Evolutionary conservation across 208 protist genomes (phyloP).

Genomic region (Trypanosoma congolense): DNA sequence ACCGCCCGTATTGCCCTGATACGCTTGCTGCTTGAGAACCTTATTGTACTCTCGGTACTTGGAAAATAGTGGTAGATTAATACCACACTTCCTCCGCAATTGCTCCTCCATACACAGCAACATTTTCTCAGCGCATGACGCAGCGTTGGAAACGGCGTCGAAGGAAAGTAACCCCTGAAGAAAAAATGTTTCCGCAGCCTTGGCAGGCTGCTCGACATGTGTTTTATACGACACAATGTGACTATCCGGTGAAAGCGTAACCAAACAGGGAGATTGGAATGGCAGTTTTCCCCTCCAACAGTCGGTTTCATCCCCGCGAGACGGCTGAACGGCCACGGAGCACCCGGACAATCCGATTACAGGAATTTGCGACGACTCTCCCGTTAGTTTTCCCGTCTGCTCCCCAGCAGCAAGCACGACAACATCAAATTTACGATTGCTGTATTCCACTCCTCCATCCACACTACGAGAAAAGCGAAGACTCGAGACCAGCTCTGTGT

Average conservation of each 20-base stretch:
- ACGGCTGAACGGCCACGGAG: conserved; percentile 12
- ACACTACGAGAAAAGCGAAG: conserved; percentile 40
- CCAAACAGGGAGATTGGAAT: background rate
- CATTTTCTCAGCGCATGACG: conserved; percentile 7
- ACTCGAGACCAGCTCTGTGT: conserved; percentile 51
- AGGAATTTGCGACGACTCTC: conserved; percentile 52
- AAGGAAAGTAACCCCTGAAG: conserved; percentile 57
- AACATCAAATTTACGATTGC: conserved; percentile 49
- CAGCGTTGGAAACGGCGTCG: conserved; percentile 29
- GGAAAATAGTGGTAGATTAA: conserved; percentile 31
- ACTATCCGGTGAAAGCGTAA: conserved; percentile 13
- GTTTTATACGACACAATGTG: conserved; percentile 12
- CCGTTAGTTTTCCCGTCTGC: conserved; percentile 48
- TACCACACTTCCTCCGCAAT: conserved; percentile 39
- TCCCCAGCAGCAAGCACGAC: conserved; percentile 73
- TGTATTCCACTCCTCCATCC: conserved; percentile 12
- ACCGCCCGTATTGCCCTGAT: background rate
- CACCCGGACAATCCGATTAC: conserved; percentile 60
- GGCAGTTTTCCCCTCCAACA: background rate
- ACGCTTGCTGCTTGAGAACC: background rate
- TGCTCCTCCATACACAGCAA: conserved; percentile 55
- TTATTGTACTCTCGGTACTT: conserved; percentile 3
- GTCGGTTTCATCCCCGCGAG: background rate
- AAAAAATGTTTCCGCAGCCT: conserved; percentile 20
- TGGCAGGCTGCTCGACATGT: background rate